These are phyloP conservation scores for Spatholobus suberectus DNA, from an alignment of 306 rosid species.

Conservation along the genomic window DNA sequence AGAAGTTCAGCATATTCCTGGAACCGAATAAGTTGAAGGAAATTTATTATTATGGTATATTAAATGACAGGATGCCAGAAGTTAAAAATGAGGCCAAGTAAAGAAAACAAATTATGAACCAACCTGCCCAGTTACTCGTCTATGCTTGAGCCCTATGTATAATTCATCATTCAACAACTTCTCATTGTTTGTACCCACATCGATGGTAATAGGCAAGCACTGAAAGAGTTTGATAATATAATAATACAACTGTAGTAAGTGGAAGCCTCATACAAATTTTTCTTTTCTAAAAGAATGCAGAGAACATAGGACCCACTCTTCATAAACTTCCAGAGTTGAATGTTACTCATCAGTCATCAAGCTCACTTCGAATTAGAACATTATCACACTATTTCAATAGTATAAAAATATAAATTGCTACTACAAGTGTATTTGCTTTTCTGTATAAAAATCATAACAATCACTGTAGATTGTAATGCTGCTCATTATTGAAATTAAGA, in stretches of 20 bases:
- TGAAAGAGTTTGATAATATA: conserved; percentile 49
- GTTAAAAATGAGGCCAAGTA: conserved; percentile 32
- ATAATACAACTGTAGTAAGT: neutral
- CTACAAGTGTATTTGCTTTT: neutral
- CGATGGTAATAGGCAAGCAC: conserved; percentile 99
- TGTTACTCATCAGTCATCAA: conserved; percentile 4
- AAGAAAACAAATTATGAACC: conserved; percentile 50
- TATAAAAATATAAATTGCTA: neutral
- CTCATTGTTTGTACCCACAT: conserved; percentile 98
- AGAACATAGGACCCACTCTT: neutral
- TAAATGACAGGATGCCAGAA: neutral
- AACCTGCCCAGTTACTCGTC: conserved; percentile 93
- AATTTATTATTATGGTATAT: conserved; percentile 18
- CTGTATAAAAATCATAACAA: neutral
- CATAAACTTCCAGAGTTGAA: conserved; percentile 22
- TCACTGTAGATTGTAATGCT: neutral
- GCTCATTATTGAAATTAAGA: neutral
- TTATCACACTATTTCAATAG: conserved; percentile 7
- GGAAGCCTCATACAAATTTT: neutral
- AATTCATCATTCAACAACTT: conserved; percentile 81
- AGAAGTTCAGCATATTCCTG: conserved; percentile 93
- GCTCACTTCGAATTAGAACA: conserved; percentile 12
- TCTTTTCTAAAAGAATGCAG: neutral
- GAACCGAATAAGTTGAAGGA: neutral
- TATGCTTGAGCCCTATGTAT: conserved; percentile 93